Evolutionary conservation across 1,284 basidiomycete genomes (phyloP), one percentile per base, ranked within the genome.

Genomic region (Testicularia cyperi): DNA sequence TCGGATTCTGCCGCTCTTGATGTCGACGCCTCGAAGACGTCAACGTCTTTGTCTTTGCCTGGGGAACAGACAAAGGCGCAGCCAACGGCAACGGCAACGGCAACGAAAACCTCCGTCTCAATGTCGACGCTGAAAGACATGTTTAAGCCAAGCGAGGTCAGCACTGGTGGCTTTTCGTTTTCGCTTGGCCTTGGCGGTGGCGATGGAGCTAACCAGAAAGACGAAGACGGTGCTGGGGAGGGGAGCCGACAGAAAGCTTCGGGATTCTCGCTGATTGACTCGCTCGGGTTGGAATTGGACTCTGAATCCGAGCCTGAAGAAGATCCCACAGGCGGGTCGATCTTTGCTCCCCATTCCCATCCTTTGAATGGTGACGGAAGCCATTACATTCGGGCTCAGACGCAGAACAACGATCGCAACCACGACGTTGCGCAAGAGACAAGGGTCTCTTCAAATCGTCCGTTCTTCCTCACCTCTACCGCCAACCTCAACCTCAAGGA

Each of bases 71-170:
- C 1, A n/a, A 16, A 10, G 27, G 22, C 4, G 51, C 10, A 29
- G 4, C 18, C 22, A 6, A 21, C 32, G n/a, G 20, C 35, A n/a
- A 18, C 31, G 16, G 42, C 21, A 23, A 28, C 23, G 10, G 32
- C 22, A 8, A 9, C 18, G 2, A 52, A 43, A 5, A 44, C 38
- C 5, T 34, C 38, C 24, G 63, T 69, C 1, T 46, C 45, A 2
- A 60, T 67, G 49, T 52, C 52, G 13, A 62, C 48, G 6, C 44
- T 74, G 19, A 74, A 67, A 26, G 63, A 66, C 27, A 74, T 74
- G 71, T 74, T 74, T 52, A 56, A 56, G n/a, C 26, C 26, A n/a
- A 9, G n/a, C 10, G 26, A 27, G 9, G 26, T 27, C n/a, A 10
- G 10, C n/a, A n/a, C 26, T n/a, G n/a, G n/a, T 9, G 9, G 10